phyloP scores from a whole-genome alignment of 2,329 filamentous ascomycete species.

The Ophiognomonia clavigignenti-juglandacearum region DNA sequence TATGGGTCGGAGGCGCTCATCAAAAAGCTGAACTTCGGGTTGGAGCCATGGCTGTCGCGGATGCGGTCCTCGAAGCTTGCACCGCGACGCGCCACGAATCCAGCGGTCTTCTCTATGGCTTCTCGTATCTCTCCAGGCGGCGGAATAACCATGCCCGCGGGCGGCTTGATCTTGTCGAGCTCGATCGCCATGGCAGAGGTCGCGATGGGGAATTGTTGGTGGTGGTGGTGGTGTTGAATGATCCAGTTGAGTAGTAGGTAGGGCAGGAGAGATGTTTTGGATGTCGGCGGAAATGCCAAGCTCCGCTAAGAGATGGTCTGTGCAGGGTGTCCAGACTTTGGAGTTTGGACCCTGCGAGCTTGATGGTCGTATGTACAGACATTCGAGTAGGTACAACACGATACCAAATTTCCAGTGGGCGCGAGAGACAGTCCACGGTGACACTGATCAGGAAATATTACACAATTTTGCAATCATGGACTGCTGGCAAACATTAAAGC shows the following conservation, averaged over 20 bases:
- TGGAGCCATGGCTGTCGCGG: slow-evolving; percentile 74
- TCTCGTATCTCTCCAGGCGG: slow-evolving; percentile 78
- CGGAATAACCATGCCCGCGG: slow-evolving; percentile 78
- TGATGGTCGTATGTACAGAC: too few species aligned
- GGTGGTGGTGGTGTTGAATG: slow-evolving; percentile 17
- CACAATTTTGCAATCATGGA: too few species aligned
- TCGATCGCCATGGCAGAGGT: slow-evolving; percentile 38
- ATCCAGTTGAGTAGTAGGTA: slow-evolving; percentile 17
- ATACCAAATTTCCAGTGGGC: too few species aligned
- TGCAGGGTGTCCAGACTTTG: too few species aligned
- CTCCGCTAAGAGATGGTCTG: too few species aligned
- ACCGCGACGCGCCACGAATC: slow-evolving; percentile 73
- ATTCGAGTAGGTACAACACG: too few species aligned
- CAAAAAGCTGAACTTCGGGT: slow-evolving; percentile 90
- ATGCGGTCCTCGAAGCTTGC: slow-evolving; percentile 75
- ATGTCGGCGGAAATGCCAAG: too few species aligned
- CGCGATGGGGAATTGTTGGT: slow-evolving; percentile 44
- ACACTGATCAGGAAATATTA: too few species aligned
- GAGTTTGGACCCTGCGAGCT: too few species aligned
- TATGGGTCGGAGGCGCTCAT: slow-evolving; percentile 78
- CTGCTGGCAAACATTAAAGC: too few species aligned
- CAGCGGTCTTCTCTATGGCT: slow-evolving; percentile 89
- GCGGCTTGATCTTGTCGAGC: slow-evolving; percentile 70
- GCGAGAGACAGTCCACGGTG: too few species aligned
- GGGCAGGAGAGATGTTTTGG: too few species aligned